phyloP scores from a whole-genome alignment of 2,329 filamentous ascomycete genomes.

The Xylariales sp. region DNA sequence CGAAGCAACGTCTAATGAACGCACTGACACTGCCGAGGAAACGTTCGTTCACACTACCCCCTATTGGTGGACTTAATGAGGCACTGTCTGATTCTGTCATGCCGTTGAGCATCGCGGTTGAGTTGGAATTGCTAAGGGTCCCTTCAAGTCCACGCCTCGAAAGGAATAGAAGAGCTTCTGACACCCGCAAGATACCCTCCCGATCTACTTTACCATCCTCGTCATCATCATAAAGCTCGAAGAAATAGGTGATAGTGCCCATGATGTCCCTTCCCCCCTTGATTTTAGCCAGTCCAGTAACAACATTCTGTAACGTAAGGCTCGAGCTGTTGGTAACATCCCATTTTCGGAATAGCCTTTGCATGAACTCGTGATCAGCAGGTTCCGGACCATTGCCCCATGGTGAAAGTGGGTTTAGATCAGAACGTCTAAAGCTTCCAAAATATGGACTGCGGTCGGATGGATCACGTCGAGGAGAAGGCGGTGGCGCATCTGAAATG shows the following conservation, averaged over 20 bases:
- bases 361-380: constrained; percentile 94
- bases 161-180: constrained; percentile 91
- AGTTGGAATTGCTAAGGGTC: constrained; percentile 72
- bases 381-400: constrained; percentile 73
- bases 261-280: constrained; percentile 97
- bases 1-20: constrained; percentile 95
- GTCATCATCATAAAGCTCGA: constrained; percentile 95
- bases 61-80: constrained; percentile 56
- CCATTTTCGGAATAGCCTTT: constrained; percentile 88
- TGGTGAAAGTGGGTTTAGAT: constrained; percentile 57
- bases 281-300: constrained; percentile 87
- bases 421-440: constrained; percentile 63
- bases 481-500: constrained; percentile 80
- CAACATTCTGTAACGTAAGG: constrained; percentile 89
- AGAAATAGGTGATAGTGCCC: constrained; percentile 98
- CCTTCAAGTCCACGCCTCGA: constrained; percentile 88
- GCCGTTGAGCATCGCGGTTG: constrained; percentile 64
- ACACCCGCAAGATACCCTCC: constrained; percentile 94
- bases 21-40: constrained; percentile 94
- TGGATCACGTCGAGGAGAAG: constrained; percentile 62
- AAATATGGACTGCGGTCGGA: constrained; percentile 70
- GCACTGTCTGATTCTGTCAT: constrained; percentile 51
- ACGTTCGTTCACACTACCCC: constrained; percentile 80
- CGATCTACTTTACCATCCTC: constrained; percentile 91
- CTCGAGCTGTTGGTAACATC: constrained; percentile 81